phyloP scores from a whole-genome alignment of 2,329 filamentous ascomycete genomes.

The Fusarium sp. region DNA sequence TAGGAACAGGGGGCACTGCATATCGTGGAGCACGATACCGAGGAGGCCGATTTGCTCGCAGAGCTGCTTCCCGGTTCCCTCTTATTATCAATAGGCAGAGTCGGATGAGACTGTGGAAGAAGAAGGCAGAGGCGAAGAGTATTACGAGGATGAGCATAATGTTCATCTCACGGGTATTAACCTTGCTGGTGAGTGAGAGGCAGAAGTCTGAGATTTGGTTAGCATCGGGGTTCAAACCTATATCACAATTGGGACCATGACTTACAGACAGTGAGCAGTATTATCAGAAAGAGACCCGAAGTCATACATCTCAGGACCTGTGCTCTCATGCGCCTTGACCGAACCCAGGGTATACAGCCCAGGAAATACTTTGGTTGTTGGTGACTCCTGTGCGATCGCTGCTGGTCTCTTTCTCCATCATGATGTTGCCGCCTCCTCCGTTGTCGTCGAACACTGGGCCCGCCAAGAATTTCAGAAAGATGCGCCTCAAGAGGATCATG shows the following conservation, averaged over 20 bases:
- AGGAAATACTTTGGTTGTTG: constrained; percentile 61
- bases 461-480: constrained; percentile 37
- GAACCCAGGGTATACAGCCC: constrained; percentile 68
- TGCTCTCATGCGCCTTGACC: constrained; percentile 65
- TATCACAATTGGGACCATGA: constrained; percentile 30
- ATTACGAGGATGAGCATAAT: constrained; percentile 85
- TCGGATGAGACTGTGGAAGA: constrained; percentile 82
- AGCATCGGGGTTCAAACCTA: constrained; percentile 2
- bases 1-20: constrained; percentile 78
- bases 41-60: constrained; percentile 51
- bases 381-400: constrained; percentile 31
- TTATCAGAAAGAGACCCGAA: constrained; percentile 72
- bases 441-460: neutral
- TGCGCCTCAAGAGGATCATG: constrained; percentile 35
- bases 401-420: constrained; percentile 17
- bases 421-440: constrained; percentile 14
- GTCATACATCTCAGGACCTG: constrained; percentile 73
- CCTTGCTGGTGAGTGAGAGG: constrained; percentile 74
- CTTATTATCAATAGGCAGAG: constrained; percentile 75
- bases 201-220: constrained; percentile 71
- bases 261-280: constrained; percentile 76
- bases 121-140: constrained; percentile 79
- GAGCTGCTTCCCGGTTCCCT: constrained; percentile 53
- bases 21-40: constrained; percentile 73
- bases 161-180: constrained; percentile 78